These are phyloP conservation scores for Entomortierella beljakovae DNA, from an alignment of 192 early-diverging fungal genomes.

Conservation along the genomic window DNA sequence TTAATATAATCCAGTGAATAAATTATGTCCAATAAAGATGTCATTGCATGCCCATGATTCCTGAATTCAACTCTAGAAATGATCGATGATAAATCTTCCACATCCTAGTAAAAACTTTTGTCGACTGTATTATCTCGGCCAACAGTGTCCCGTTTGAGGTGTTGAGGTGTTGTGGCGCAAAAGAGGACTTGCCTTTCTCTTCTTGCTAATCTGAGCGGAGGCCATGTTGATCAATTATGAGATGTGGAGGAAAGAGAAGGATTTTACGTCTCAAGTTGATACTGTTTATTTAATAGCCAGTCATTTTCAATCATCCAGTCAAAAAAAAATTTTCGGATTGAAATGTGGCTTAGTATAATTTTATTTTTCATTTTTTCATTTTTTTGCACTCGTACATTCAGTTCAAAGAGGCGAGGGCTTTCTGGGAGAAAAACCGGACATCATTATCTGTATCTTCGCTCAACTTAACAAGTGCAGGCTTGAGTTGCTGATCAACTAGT, in stretches of 20 bases:
- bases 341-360: slow-evolving; percentile 15
- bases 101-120: too few species aligned
- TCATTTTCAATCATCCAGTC: neutral
- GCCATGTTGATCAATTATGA: slow-evolving; percentile 50
- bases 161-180: neutral
- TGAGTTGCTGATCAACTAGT: slow-evolving; percentile 76
- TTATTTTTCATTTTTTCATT: neutral
- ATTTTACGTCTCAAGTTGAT: slow-evolving; percentile 1
- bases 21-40: neutral
- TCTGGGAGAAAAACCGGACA: slow-evolving; percentile 92
- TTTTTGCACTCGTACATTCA: neutral
- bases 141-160: neutral
- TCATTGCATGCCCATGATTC: too few species aligned
- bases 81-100: neutral
- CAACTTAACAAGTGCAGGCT: slow-evolving; percentile 86
- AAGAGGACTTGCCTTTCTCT: slow-evolving; percentile 71
- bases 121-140: too few species aligned
- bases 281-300: slow-evolving; percentile 22
- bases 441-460: slow-evolving; percentile 92
- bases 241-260: slow-evolving; percentile 39
- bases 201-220: slow-evolving; percentile 76
- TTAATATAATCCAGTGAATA: neutral
- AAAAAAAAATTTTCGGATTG: slow-evolving; percentile 36
- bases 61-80: neutral
- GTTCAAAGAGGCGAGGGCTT: too few species aligned